Conservation (phyloP, 2,329 filamentous ascomycete genomes). For the Scytalidium lignicola region DNA sequence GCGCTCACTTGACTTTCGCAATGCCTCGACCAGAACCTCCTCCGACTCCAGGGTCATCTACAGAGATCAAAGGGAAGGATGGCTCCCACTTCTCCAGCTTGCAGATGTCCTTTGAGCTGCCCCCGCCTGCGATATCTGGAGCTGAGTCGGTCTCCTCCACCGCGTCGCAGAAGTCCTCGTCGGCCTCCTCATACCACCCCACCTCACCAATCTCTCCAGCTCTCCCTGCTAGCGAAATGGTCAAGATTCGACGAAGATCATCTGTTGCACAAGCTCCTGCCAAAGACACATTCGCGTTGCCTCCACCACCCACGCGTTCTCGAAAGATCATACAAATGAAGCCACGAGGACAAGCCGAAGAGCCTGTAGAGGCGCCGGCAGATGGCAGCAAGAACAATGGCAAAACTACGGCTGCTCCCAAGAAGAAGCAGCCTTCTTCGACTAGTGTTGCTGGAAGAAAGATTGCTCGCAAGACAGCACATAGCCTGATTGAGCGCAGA, state of each 20-base stretch:
- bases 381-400: slow-evolving; percentile 13
- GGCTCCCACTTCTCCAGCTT: slow-evolving; percentile 56
- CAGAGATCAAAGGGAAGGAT: slow-evolving; percentile 71
- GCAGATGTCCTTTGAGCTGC: slow-evolving; percentile 68
- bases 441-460: slow-evolving; percentile 87
- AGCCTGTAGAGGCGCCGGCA: slow-evolving; percentile 10
- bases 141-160: slow-evolving; percentile 43
- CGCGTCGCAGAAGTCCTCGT: slow-evolving; percentile 37
- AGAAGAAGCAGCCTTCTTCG: slow-evolving; percentile 71
- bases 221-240: slow-evolving; percentile 33
- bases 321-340: slow-evolving; percentile 99
- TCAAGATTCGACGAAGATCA: slow-evolving; percentile 38
- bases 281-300: slow-evolving; percentile 70
- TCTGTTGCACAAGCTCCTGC: slow-evolving; percentile 34
- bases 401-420: slow-evolving; percentile 31
- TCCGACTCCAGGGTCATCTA: slow-evolving; percentile 74
- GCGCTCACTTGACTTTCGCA: slow-evolving; percentile 8
- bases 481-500: slow-evolving; percentile 88
- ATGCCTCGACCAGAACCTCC: slow-evolving; percentile 66
- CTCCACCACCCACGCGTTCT: slow-evolving; percentile 84
- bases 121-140: slow-evolving; percentile 64
- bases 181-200: slow-evolving; percentile 45
- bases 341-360: slow-evolving; percentile 46
- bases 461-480: slow-evolving; percentile 91
- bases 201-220: slow-evolving; percentile 37